Conservation (phyloP, 371 early-diverging fungal species). For the Mucor sp. region DNA sequence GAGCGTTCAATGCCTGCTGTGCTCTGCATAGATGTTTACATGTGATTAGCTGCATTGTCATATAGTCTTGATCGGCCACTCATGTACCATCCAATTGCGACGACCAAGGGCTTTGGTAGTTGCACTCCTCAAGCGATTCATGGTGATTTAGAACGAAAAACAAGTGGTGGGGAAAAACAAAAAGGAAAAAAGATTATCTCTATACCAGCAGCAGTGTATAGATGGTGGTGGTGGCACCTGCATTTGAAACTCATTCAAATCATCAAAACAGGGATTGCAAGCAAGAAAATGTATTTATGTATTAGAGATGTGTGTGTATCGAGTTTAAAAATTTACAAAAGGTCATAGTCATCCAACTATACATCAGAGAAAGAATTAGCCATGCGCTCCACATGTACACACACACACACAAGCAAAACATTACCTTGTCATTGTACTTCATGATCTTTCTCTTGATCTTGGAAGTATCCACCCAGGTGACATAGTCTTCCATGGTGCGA, state of each 20-base stretch:
- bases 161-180: not conserved
- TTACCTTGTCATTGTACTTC: slow-evolving; percentile 96
- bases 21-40: slow-evolving; percentile 27
- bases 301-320: not conserved
- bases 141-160: not conserved
- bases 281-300: not conserved
- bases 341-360: slow-evolving; percentile 71
- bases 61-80: not conserved
- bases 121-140: slow-evolving; percentile 7
- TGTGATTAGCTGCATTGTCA: not conserved
- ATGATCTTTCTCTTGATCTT: slow-evolving; percentile 98
- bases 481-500: slow-evolving; percentile 96
- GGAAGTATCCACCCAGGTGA: slow-evolving; percentile 98
- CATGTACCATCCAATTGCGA: slow-evolving; percentile 35
- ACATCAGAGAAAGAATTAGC: slow-evolving; percentile 5
- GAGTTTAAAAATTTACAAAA: slow-evolving; percentile 50
- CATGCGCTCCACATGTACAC: not conserved
- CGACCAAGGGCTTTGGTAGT: slow-evolving; percentile 5
- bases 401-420: not conserved
- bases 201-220: no score
- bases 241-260: not conserved
- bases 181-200: not conserved
- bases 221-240: not conserved
- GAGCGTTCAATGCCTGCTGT: slow-evolving; percentile 55
- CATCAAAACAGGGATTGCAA: not conserved